Conservation (phyloP, 495 filamentous ascomycete genomes). For the Trichocladium antarcticum region DNA sequence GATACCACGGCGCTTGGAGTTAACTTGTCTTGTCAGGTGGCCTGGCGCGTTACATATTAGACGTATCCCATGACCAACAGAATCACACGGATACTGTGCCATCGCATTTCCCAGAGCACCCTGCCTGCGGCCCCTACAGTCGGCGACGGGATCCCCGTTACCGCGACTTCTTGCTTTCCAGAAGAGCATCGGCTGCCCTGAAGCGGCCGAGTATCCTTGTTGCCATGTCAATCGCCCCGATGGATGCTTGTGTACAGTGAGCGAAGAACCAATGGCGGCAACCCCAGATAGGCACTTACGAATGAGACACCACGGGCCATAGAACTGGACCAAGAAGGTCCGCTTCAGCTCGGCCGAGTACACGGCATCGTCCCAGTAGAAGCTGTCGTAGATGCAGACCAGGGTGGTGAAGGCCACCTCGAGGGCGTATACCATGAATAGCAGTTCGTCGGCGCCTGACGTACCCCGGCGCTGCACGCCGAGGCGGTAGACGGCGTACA, state of each 20-base stretch:
- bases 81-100: not conserved
- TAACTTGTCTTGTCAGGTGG: not conserved
- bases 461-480: conserved; percentile 20
- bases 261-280: not conserved
- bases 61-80: no score
- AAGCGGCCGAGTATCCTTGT: conserved; percentile 28
- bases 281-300: conserved; percentile 42
- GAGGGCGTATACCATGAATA: conserved; percentile 57
- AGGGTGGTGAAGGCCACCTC: conserved; percentile 63
- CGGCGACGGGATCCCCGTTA: not conserved
- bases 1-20: conserved; percentile 6
- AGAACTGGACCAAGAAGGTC: conserved; percentile 42
- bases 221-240: conserved; percentile 35
- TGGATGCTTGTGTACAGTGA: conserved; percentile 23
- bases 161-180: conserved; percentile 3
- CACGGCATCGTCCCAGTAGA: conserved; percentile 41
- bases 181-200: conserved; percentile 23
- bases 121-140: no score
- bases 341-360: conserved; percentile 43
- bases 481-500: conserved; percentile 42
- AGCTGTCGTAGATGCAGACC: conserved; percentile 47
- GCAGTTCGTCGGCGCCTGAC: conserved; percentile 45
- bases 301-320: conserved; percentile 60
- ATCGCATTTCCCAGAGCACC: no score
- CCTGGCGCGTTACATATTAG: no score